These are phyloP conservation scores for Rhynchospora tenuis DNA, from an alignment of 176 grass and related monocot genomes.

Conservation along the genomic window DNA sequence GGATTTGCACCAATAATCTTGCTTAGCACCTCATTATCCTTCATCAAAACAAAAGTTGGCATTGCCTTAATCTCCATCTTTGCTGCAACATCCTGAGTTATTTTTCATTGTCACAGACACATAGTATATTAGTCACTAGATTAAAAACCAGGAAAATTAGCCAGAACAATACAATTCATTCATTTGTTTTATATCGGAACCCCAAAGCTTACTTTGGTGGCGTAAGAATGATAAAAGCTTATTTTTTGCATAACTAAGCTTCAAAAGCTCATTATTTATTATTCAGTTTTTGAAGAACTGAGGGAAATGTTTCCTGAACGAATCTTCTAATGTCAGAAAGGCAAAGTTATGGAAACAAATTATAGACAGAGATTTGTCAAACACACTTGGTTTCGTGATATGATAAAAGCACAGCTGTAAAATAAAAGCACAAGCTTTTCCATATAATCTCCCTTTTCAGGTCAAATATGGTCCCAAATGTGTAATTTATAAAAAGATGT, in stretches of 20 bases:
- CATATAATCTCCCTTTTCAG: background rate
- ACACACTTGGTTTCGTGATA: background rate
- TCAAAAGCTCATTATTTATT: background rate
- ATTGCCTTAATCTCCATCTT: constrained; percentile 88
- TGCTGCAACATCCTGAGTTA: constrained; percentile 56
- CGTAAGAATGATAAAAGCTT: background rate
- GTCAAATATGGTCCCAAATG: background rate
- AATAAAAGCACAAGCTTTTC: background rate
- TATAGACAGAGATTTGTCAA: background rate
- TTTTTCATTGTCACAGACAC: background rate
- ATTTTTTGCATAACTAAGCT: background rate
- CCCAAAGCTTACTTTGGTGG: background rate
- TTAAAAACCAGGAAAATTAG: background rate
- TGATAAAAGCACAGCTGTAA: background rate
- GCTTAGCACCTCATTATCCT: constrained; percentile 36
- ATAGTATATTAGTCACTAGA: constrained; percentile 9
- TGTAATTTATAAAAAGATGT: background rate
- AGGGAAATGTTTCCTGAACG: background rate
- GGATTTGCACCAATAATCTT: constrained; percentile 75
- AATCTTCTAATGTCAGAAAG: background rate
- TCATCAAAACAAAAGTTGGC: constrained; percentile 89
- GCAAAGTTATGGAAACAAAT: background rate
- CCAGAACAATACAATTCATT: background rate
- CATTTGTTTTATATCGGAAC: background rate
- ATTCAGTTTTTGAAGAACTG: background rate